Base-by-base conservation (phyloP, 768 basidiomycete species). In the Phlebiopsis flavidoalba region DNA sequence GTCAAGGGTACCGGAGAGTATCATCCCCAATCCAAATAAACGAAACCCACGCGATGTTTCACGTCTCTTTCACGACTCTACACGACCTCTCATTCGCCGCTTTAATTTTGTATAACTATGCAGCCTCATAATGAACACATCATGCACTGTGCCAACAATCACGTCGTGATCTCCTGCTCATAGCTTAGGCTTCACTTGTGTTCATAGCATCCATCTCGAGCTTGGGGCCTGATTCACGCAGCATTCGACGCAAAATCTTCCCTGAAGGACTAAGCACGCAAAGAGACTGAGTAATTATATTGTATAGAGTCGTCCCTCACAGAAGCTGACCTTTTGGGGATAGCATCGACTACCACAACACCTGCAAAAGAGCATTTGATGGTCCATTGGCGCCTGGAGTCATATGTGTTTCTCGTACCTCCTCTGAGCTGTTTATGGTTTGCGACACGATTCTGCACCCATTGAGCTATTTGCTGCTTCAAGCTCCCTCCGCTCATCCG, bases 181-280 rank as follows among this genome's bases (percentile, higher is more conserved):
- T 43, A 62, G 35, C 51, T 54, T 62, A 8, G 58, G 48, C 24
- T 52, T 57, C 48, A 15, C n/a, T 15, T 10, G 48, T 37, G n/a
- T 43, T 59, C 21, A 17, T 6, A 36, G 37, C 47, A 33, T n/a
- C 24, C 5, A 52, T 61, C 60, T 91, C 89, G 47, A 75, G 72
- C 68, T 85, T 85, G 0, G n/a, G n/a, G 87, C 89, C 50, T 76
- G 73, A 3, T n/a, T 87, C 89, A 12, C 91, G 81, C 45, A 95
- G 76, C 63, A 92, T 83, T 26, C 89, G 82, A 49, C 93, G 80
- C 37, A 95, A 72, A 66, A 97, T 97, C 74, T 96, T 95, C 2
- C 94, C 94, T 58, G 91, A 83, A 31, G 92, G 85, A 65, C 91
- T 93, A 60, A 14, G 17, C 40, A 17, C 12, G 11, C 3, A 3